Evolutionary conservation across 441 rosid species (phyloP).

Genomic region (Gossypium lobatum): DNA sequence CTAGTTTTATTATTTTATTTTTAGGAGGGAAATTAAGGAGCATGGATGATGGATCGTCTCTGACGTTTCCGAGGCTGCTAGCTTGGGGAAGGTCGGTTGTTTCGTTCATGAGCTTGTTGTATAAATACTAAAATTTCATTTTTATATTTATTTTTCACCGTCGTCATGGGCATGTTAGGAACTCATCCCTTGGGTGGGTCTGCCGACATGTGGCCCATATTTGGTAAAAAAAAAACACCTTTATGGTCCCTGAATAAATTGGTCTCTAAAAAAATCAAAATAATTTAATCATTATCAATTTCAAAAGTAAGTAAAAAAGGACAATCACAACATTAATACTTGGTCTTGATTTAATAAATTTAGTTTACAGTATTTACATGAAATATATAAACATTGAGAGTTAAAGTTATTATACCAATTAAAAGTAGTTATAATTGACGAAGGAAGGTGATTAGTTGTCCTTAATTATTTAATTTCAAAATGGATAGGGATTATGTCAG

Average conservation of each 20-base stretch:
- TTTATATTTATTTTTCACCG: not conserved
- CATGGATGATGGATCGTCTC: not conserved
- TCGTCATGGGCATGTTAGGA: not conserved
- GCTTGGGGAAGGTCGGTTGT: conserved; percentile 2
- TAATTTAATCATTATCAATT: too few relatives aligned
- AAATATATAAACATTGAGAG: not conserved
- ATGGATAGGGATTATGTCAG: not conserved
- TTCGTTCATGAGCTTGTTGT: not conserved
- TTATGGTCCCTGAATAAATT: not conserved
- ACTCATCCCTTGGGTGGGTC: not conserved
- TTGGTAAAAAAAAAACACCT: not conserved
- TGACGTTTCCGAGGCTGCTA: not conserved
- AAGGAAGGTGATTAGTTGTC: not conserved
- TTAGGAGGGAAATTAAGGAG: not conserved
- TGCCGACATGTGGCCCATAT: not conserved
- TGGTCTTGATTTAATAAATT: not conserved
- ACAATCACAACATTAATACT: not conserved
- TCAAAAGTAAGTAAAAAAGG: not conserved
- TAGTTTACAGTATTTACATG: not conserved
- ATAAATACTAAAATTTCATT: not conserved
- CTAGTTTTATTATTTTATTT: not conserved
- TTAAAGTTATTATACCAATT: not conserved
- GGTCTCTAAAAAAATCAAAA: not conserved
- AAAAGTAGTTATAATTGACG: not conserved
- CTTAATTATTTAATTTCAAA: not conserved